Evolutionary conservation across 331 rosid species (phyloP), one percentile per base, ranked within the genome.

Genomic region (Malus hybrid): DNA sequence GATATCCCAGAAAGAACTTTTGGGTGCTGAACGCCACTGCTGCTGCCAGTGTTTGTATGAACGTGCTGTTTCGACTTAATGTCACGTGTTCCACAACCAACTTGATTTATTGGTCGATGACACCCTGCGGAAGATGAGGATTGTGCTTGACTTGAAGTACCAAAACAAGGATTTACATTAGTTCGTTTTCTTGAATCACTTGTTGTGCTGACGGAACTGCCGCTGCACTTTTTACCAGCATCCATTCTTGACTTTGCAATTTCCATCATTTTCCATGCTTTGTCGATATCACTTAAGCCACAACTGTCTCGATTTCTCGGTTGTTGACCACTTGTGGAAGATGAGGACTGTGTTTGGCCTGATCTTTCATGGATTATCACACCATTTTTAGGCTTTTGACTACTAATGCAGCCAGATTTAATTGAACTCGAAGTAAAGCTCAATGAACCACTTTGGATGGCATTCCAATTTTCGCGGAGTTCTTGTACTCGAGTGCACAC

Each of bases 221-320:
- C 67, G 75, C 83, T 28, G n/a, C 76, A 65, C 74, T 80, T 82
- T 65, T 67, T 80, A 20, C 9, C 74, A 75, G 67, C 32, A 36
- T 6, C 55, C 65, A 54, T 78, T 70, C 56, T 72, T 32, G 69
- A 70, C 83, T 83, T 90, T 22, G 93, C 97, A 74, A 68, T 83
- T 22, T 84, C 83, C 88, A 91, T 65, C 97, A 88, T 93, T 81
- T 84, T 85, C 98, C 98, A 90, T 55, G 98, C 98, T 86, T 80
- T 87, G 50, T 84, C 78, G 27, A 80, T 76, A 82, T 86, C 90
- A 59, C 54, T 19, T n/a, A 65, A 71, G 75, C 62, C 67, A 79
- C 68, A 50, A 32, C 62, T 73, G 69, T 10, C 65, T 19, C 11
- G 75, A 65, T 16, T 73, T 15, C 59, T 54, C 1, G 79, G 78